Evolutionary conservation across 176 grass and related monocot species (phyloP).

Genomic region (Oryza longistaminata): DNA sequence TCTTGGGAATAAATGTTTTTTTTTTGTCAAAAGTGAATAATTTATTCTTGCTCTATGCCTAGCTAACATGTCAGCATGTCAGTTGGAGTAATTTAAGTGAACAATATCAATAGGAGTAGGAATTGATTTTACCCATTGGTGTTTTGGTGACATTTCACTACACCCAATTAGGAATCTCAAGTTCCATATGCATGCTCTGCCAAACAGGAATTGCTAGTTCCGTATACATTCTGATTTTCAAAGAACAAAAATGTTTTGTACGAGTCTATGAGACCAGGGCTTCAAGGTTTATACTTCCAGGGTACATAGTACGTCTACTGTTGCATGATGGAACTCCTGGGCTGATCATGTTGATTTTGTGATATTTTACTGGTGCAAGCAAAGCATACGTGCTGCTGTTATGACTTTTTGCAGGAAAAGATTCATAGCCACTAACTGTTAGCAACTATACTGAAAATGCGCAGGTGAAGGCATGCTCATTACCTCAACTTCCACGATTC

Average conservation of each 20-base stretch:
- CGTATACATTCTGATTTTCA: background rate
- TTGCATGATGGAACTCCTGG: slow-evolving; percentile 1
- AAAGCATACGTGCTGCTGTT: background rate
- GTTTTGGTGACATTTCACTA: background rate
- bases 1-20: slow-evolving; percentile 14
- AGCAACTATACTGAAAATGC: slow-evolving; percentile 29
- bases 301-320: background rate
- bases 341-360: slow-evolving; percentile 18
- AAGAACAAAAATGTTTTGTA: background rate
- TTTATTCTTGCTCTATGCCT: background rate
- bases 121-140: background rate
- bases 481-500: slow-evolving; percentile 84
- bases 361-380: background rate
- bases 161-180: background rate
- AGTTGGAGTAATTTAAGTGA: background rate
- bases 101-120: slow-evolving; percentile 10
- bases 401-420: background rate
- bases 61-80: background rate
- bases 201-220: too few species aligned
- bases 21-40: background rate
- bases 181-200: background rate
- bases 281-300: background rate
- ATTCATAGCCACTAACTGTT: slow-evolving; percentile 19
- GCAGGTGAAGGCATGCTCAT: slow-evolving; percentile 77
- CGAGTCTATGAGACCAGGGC: background rate